Percentiles rank a stretch among this genome's conserved stretches.
Conservation (phyloP, 192 early-diverging fungal genomes). For the Gryganskiella cystojenkinii region DNA sequence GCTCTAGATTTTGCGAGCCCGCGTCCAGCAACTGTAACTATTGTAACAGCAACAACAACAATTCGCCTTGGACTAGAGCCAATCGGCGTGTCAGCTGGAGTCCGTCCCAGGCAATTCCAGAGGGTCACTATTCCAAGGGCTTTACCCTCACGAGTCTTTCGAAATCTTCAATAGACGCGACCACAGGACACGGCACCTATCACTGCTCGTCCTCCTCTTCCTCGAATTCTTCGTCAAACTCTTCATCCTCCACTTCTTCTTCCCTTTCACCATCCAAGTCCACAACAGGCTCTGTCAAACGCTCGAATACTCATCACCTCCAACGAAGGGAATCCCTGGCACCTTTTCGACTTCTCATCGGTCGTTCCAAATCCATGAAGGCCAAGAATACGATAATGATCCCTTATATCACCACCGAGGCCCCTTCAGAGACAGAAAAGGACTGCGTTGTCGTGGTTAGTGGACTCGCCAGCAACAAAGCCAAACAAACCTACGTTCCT, state of each 20-base stretch:
- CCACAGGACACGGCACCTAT: neutral
- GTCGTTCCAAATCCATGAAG: conserved; percentile 45
- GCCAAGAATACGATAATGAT: conserved; percentile 18
- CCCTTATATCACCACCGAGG: conserved; percentile 8
- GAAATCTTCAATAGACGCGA: conserved; percentile 10
- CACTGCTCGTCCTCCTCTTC: conserved; percentile 1
- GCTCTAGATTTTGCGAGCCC: neutral
- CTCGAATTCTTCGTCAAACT: neutral
- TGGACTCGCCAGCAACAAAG: too few species aligned
- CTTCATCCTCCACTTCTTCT: neutral
- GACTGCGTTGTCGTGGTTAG: too few species aligned
- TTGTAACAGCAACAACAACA: neutral
- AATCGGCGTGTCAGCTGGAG: conserved; percentile 38
- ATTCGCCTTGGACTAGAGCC: neutral
- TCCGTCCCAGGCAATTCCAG: conserved; percentile 42
- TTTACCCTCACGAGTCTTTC: conserved; percentile 42
- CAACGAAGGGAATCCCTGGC: conserved; percentile 15
- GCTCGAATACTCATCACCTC: conserved; percentile 30
- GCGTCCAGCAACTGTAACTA: neutral
- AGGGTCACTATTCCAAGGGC: conserved; percentile 47
- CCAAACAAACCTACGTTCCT: too few species aligned
- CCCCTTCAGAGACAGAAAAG: conserved; percentile 13
- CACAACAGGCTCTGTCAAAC: conserved; percentile 8
- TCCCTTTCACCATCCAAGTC: neutral
- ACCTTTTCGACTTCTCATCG: conserved; percentile 40